Base-by-base conservation (phyloP, 768 basidiomycete genomes). In the Suillus subluteus region DNA sequence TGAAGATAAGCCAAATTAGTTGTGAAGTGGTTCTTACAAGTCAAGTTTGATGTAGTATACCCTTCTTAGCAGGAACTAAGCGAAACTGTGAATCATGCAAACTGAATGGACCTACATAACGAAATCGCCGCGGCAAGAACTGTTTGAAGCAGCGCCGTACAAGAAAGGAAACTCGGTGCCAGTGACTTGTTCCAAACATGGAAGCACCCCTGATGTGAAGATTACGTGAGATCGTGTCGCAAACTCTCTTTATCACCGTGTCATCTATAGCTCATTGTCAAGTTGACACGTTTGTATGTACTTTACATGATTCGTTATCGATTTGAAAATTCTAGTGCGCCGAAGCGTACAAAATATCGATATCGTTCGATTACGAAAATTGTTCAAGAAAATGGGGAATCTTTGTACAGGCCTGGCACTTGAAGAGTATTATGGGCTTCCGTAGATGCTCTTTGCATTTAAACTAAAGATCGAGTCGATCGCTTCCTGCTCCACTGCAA, bases 401-500 rank as follows among this genome's bases (percentile, higher is more conserved):
- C n/a, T 56, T 56, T 35, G 21, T 59, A 18, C 38, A 59, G 4
- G 26, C 9, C 1, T 40, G 23, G 37, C 7, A 40, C 23, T 12
- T 59, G 40, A 59, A 59, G 9, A 8, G n/a, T 2, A 30, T 75
- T 66, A 76, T 63, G 44, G 62, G 15, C 66, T 59, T 9, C 72
- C 74, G 48, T 86, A 87, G 26, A 86, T 78, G 23, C 71, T 73
- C 65, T 76, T 69, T 18, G 86, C 86, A 63, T 86, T 87, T n/a
- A 73, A 71, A 48, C 71, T 81, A 74, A 95, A 95, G 52, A 95
- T 87, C 32, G 86, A 88, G 72, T 95, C 88, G 66, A 95, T 81
- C 30, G 84, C 87, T 41, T 88, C 88, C 76, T 92, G 92, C 62
- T 94, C 93, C 56, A 92, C 82, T 8, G 88, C 91, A 56, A 95